These are phyloP conservation scores for Prinsepia uniflora DNA, from an alignment of 306 rosid genomes.

Conservation along the genomic window DNA sequence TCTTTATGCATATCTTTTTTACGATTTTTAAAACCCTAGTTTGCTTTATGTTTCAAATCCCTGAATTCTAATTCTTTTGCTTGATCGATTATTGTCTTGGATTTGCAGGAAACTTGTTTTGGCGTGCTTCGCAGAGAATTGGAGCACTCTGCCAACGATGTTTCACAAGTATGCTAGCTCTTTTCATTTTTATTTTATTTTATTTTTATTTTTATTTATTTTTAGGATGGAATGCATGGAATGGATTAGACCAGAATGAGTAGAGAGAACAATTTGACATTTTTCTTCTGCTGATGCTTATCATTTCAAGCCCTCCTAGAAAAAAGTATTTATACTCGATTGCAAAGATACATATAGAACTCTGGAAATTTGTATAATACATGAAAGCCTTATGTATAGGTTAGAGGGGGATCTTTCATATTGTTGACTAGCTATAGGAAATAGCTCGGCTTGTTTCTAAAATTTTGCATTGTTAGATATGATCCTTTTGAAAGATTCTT, in stretches of 20 bases:
- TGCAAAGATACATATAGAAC: too few species aligned
- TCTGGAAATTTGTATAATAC: too few species aligned
- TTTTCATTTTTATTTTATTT: background rate
- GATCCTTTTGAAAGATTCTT: too few species aligned
- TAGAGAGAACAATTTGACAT: background rate
- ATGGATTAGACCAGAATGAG: background rate
- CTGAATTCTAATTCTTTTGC: background rate
- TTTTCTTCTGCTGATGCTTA: background rate
- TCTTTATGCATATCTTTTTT: background rate
- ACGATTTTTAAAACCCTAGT: background rate
- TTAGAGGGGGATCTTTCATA: too few species aligned
- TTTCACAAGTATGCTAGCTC: constrained; percentile 43
- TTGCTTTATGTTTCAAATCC: background rate
- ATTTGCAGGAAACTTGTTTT: constrained; percentile 74
- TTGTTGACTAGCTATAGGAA: too few species aligned
- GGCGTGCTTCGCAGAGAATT: constrained; percentile 78
- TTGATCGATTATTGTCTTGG: constrained; percentile 7
- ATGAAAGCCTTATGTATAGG: too few species aligned
- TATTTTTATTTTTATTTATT: too few species aligned
- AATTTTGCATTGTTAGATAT: too few species aligned
- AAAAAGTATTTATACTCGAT: background rate
- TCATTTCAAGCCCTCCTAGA: background rate
- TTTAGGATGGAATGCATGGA: background rate
- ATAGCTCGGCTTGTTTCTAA: too few species aligned
- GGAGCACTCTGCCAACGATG: constrained; percentile 62